Percentiles rank a stretch among this genome's conserved stretches.
Conservation (phyloP, 2,329 filamentous ascomycete species). For the Ambrosiella beaveri region DNA sequence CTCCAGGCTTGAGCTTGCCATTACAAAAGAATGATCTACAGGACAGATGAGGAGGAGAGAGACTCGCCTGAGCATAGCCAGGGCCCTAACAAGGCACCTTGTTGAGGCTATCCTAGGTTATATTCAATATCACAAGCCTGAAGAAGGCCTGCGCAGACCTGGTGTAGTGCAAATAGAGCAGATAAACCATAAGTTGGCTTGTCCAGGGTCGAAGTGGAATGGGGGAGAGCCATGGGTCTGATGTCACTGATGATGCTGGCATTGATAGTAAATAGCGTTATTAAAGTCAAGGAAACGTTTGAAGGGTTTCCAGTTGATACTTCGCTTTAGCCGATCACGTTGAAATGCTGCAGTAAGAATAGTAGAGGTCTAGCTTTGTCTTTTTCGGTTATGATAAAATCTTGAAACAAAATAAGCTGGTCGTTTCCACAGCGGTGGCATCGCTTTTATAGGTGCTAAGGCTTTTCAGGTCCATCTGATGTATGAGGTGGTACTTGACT, state of each 20-base stretch:
- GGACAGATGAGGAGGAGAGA: not conserved
- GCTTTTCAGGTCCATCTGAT: not conserved
- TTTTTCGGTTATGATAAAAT: not conserved
- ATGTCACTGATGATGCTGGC: not conserved
- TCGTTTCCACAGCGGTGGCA: not conserved
- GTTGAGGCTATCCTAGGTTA: not conserved
- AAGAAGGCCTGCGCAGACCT: not conserved
- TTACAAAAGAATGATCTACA: not conserved
- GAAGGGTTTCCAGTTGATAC: not conserved
- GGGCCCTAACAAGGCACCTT: not conserved
- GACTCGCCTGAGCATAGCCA: not conserved
- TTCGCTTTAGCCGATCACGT: not conserved
- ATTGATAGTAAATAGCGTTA: not conserved
- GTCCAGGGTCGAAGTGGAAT: not conserved
- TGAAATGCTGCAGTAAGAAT: not conserved
- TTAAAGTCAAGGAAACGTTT: not conserved
- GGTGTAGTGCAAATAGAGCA: not conserved
- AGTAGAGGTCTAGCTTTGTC: no score
- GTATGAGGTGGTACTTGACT: not conserved
- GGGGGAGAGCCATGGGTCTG: not conserved
- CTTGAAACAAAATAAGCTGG: not conserved
- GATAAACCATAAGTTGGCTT: not conserved
- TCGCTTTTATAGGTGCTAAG: not conserved
- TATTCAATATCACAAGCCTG: not conserved
- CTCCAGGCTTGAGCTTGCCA: not conserved